Conservation (phyloP, 192 early-diverging fungal species). For the Backusella morwellensis region DNA sequence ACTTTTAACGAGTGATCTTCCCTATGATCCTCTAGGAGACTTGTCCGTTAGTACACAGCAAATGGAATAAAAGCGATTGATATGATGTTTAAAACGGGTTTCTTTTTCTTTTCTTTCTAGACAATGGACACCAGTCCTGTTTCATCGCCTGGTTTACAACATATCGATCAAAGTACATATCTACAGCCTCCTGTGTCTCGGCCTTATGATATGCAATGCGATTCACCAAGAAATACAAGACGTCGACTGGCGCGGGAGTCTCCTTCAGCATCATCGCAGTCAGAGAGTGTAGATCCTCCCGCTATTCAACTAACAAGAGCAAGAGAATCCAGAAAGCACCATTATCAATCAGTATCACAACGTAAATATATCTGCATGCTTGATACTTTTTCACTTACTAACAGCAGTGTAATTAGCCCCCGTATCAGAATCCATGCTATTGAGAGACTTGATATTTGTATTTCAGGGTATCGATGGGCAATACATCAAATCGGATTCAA, state of each 20-base stretch:
- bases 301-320: conserved; percentile 21
- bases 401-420: background rate
- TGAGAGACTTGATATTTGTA: conserved; percentile 87
- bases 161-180: conserved; percentile 24
- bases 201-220: conserved; percentile 4
- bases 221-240: conserved; percentile 20
- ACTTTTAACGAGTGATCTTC: background rate
- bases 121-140: background rate
- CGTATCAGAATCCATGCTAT: conserved; percentile 54
- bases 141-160: conserved; percentile 8
- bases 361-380: background rate
- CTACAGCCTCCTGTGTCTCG: conserved; percentile 11
- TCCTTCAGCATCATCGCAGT: background rate
- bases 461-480: conserved; percentile 94
- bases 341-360: background rate
- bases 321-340: background rate
- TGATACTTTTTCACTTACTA: background rate
- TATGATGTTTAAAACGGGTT: background rate
- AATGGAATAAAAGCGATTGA: no score
- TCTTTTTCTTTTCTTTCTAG: background rate
- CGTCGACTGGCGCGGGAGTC: conserved; percentile 11
- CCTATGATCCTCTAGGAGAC: background rate
- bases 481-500: conserved; percentile 65
- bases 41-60: background rate
- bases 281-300: background rate